A percentile compares a stretch with the other conserved stretches of the same genome.
Conservation (phyloP, 2,329 filamentous ascomycete genomes). For the Alternaria viburni region DNA sequence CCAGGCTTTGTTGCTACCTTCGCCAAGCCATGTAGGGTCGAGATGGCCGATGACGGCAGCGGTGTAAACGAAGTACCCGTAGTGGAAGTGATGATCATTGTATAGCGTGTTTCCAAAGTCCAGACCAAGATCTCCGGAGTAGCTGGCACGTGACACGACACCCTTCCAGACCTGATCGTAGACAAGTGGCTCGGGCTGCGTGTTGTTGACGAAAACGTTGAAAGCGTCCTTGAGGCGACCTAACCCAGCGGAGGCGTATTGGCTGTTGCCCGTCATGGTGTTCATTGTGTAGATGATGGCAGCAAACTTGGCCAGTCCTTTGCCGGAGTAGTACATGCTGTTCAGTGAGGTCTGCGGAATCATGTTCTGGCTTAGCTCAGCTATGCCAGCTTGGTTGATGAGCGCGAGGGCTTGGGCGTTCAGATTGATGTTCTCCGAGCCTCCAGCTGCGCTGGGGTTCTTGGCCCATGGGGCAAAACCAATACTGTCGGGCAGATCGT, state of each 20-base stretch:
- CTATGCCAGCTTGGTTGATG: conserved; percentile 67
- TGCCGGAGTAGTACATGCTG: conserved; percentile 93
- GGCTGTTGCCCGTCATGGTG: conserved; percentile 66
- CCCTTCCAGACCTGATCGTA: conserved; percentile 76
- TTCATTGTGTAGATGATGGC: conserved; percentile 55
- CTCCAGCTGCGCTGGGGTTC: conserved; percentile 44
- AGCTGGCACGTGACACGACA: conserved; percentile 75
- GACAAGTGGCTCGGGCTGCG: conserved; percentile 59
- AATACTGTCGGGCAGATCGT: conserved; percentile 71
- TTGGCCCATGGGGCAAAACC: conserved; percentile 82
- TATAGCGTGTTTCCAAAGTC: conserved; percentile 94
- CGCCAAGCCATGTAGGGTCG: conserved; percentile 74
- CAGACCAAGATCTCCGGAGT: conserved; percentile 55
- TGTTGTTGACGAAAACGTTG: conserved; percentile 56
- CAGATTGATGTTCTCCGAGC: conserved; percentile 46
- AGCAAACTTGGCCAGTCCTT: conserved; percentile 54
- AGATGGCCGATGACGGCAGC: conserved; percentile 85
- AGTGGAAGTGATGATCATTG: conserved; percentile 73
- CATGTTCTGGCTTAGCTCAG: conserved; percentile 81
- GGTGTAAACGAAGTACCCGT: conserved; percentile 87
- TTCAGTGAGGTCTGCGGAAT: conserved; percentile 74
- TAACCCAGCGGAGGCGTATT: conserved; percentile 59
- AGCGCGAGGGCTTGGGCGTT: conserved; percentile 59
- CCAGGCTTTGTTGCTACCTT: conserved; percentile 73
- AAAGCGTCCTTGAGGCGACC: conserved; percentile 58